phyloP scores from a whole-genome alignment of 2,329 filamentous ascomycete genomes.

The Colletotrichum cuscutae region DNA sequence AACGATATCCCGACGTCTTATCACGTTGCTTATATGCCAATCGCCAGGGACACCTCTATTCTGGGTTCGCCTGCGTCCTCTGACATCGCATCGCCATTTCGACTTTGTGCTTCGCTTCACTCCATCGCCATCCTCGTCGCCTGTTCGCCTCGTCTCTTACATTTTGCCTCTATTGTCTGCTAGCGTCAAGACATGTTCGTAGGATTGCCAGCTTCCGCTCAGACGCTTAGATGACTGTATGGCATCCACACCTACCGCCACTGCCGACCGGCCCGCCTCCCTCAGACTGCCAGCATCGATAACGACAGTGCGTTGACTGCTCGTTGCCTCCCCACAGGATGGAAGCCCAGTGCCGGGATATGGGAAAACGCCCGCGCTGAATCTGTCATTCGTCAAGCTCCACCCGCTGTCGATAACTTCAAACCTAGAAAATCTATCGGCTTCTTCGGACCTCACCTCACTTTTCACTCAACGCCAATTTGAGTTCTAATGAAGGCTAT shows the following conservation, averaged over 20 bases:
- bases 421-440: not conserved
- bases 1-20: not conserved
- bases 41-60: conserved; percentile 17
- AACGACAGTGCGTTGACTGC: not conserved
- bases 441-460: conserved; percentile 10
- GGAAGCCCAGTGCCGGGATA: not conserved
- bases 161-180: too few species aligned
- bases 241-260: not conserved
- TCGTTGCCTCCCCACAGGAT: not conserved
- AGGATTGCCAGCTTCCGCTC: not conserved
- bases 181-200: not conserved
- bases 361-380: not conserved
- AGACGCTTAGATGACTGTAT: not conserved
- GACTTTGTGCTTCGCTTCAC: not conserved
- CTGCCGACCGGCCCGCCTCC: not conserved
- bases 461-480: not conserved
- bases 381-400: not conserved
- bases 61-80: not conserved
- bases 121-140: not conserved
- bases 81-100: not conserved
- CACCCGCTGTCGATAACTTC: not conserved
- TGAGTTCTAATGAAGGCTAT: not conserved
- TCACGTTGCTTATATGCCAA: not conserved
- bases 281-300: not conserved
- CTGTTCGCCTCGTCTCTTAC: not conserved